Conservation (phyloP, 495 filamentous ascomycete species). For the Lasiosphaeria hispida region DNA sequence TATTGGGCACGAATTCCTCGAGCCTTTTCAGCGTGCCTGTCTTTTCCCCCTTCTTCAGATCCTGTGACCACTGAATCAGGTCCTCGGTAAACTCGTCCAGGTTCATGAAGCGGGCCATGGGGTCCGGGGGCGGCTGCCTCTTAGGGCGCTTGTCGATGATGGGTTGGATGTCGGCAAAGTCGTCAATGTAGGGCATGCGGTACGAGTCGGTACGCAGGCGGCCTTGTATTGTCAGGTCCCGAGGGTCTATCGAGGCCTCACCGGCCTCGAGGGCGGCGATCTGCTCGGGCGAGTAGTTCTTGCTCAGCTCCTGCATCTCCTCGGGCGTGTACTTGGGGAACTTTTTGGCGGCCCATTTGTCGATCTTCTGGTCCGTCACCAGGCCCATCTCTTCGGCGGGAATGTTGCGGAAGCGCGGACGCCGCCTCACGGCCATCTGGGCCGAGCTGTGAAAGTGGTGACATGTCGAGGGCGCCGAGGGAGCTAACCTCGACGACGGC, state of each 20-base stretch:
- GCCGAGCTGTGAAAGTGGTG: constrained; percentile 46
- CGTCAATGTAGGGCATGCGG: constrained; percentile 75
- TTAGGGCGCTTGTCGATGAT: constrained; percentile 60
- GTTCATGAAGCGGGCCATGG: constrained; percentile 62
- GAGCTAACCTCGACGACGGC: constrained; percentile 18
- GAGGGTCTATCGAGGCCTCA: constrained; percentile 74
- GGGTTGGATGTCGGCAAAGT: constrained; percentile 74
- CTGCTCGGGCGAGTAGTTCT: constrained; percentile 76
- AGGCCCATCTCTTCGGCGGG: constrained; percentile 45
- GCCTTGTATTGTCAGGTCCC: constrained; percentile 73
- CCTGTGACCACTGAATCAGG: constrained; percentile 45
- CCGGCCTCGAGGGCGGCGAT: constrained; percentile 81
- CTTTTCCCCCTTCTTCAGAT: constrained; percentile 21
- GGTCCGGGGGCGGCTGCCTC: constrained; percentile 45
- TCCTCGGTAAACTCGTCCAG: constrained; percentile 57
- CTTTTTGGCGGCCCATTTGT: constrained; percentile 42
- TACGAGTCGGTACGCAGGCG: constrained; percentile 67
- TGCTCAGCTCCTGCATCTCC: constrained; percentile 60
- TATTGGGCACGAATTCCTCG: constrained; percentile 39
- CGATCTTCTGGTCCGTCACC: constrained; percentile 35
- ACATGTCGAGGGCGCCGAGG: constrained; percentile 26
- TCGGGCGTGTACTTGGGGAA: constrained; percentile 66
- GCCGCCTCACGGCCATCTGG: constrained; percentile 36
- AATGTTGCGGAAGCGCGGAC: constrained; percentile 44
- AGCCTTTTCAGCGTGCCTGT: constrained; percentile 33